Evolutionary conservation across 495 filamentous ascomycete species (phyloP), one percentile per base, ranked within the genome.

Genomic region (Parathielavia hyrcaniae): DNA sequence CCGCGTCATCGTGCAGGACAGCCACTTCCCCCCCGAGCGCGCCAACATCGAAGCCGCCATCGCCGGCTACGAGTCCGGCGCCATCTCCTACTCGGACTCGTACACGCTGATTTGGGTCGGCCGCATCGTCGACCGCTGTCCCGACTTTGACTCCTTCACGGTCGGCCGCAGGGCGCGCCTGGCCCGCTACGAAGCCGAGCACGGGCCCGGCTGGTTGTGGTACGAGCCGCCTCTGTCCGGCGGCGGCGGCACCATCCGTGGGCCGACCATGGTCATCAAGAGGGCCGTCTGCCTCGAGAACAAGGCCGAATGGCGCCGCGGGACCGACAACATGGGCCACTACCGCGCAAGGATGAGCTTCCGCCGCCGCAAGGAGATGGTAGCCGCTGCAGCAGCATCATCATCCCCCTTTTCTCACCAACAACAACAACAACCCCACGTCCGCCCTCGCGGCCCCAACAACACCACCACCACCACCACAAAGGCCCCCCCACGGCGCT

Each of bases 201-300:
- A 76, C 57, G 77, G 77, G 22, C 64, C 68, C 14, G 75, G 75
- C 19, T 78, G 77, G 76, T 65, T 80, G 34, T 80, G 76, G 76
- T 74, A 75, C 41, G 77, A 80, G 57, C 73, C 75, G 2, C 77
- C 77, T 0, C 65, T 80, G 13, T 49, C 59, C 26, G 41, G 16
- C 16, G 35, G 63, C 44, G 50, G 22, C 13, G 34, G 39, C 13
- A 48, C 17, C 55, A 23, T 41, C 4, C 34, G 45, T 4, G 58
- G 51, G 11, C 59, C 34, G 10, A 34, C 50, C 13, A 55, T 55
- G 17, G 20, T 64, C 10, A 69, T 66, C 34, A 73, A 68, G 48
- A 72, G 69, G 50, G 68, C 63, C 45, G 4, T 66, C 36, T 69
- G 71, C 44, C 64, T 68, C 13, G 54, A 60, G 4, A 65, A 66